Evolutionary conservation across 1,284 basidiomycete genomes (phyloP), one percentile per base, ranked within the genome.

Genomic region (Cutaneotrichosporon arboriforme): DNA sequence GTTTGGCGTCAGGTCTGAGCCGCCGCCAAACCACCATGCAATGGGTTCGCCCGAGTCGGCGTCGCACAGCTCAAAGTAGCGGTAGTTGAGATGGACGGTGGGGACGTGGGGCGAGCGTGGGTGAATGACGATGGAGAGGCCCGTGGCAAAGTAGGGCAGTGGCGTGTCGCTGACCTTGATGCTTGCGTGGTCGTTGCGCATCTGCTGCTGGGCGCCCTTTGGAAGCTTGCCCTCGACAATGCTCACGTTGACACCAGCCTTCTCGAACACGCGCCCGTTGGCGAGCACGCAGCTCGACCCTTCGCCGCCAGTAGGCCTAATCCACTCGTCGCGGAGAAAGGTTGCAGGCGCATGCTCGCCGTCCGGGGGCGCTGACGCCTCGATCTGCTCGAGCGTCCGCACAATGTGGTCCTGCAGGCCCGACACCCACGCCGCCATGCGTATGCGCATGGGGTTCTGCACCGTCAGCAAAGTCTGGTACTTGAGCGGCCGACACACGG

Each of bases 11-110:
- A 98, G 80, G 72, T 98, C 94, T 3, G 85, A 84, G n/a, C 94
- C 94, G 35, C 94, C 94, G 41, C 94, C 94, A 67, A 97, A 98
- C 96, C 96, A 99, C 92, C 93, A 98, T 9, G 91, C 87, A 36
- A 91, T 74, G 13, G 88, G 74, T 46, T 65, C 45, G n/a, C 60
- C 61, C 55, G 50, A 77, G 70, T 48, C 75, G 36, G 78, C 77
- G 60, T 87, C 82, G 14, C 83, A 84, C 61, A 91, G 81, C 76
- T 97, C 96, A 73, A 99, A 98, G 77, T 97, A 98, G 51, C 96
- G 87, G 69, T 94, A 97, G 76, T 99, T 99, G 61, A 90, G 84
- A 75, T 99, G 94, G 8, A 89, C 85, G n/a, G 92, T 96, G 1
- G 90, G 89, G 14, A 86, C 84, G 64, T 88, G 83, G 0, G 96